These are phyloP conservation scores for Aspergillus latus DNA, from an alignment of 2,329 filamentous ascomycete genomes.

Conservation along the genomic window DNA sequence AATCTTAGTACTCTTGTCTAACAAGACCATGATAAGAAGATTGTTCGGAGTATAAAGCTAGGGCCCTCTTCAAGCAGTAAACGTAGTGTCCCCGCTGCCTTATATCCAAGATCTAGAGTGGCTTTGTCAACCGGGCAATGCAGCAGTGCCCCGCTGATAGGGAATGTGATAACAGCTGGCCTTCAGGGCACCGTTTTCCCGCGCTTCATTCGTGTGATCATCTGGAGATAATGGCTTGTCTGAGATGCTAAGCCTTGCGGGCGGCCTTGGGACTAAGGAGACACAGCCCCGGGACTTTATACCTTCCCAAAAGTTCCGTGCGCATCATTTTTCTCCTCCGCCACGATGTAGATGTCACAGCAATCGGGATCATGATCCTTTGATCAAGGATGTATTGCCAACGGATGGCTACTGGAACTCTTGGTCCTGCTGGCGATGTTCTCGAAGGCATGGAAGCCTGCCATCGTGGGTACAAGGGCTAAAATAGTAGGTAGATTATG, in stretches of 20 bases:
- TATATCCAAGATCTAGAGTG: background rate
- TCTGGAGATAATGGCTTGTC: background rate
- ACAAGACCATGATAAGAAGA: slow-evolving; percentile 7
- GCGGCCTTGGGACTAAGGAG: background rate
- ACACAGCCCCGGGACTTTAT: slow-evolving; percentile 7
- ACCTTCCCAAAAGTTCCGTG: background rate
- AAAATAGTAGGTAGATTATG: slow-evolving; percentile 2
- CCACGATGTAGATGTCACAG: background rate
- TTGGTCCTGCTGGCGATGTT: background rate
- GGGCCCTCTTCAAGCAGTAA: background rate
- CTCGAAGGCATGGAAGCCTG: slow-evolving; percentile 6
- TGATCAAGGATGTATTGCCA: background rate
- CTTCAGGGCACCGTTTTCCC: background rate
- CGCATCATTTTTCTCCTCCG: background rate
- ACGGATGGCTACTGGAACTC: background rate
- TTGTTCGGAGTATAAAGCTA: background rate
- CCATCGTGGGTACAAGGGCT: slow-evolving; percentile 1
- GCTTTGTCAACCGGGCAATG: too few species aligned
- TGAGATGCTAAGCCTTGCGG: slow-evolving; percentile 2
- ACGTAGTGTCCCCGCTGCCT: background rate
- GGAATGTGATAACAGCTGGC: background rate
- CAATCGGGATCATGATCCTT: too few species aligned
- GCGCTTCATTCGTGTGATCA: background rate
- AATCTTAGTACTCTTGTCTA: background rate
- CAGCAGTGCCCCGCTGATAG: background rate